These are phyloP conservation scores for Geoglossum cookeanum DNA, from an alignment of 2,329 filamentous ascomycete genomes.

Conservation along the genomic window DNA sequence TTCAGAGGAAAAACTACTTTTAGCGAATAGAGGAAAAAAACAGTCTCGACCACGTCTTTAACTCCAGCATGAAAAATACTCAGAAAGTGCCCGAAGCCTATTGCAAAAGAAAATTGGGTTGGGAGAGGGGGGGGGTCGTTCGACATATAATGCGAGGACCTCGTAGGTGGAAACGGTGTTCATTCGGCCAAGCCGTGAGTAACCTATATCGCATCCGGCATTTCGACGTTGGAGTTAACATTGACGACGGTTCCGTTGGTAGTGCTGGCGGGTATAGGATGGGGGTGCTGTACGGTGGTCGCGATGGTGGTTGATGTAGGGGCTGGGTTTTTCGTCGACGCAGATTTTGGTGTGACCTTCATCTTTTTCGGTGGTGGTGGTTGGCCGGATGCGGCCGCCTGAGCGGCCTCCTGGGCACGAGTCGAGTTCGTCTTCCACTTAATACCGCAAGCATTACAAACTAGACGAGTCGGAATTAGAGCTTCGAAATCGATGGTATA, in stretches of 20 bases:
- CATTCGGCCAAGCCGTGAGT: background rate
- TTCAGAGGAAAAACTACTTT: background rate
- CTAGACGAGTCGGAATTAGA: background rate
- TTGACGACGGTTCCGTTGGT: background rate
- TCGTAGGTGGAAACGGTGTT: background rate
- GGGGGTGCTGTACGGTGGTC: background rate
- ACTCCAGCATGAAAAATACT: background rate
- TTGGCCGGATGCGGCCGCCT: background rate
- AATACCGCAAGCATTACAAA: slow-evolving; percentile 5
- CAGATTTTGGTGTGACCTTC: background rate
- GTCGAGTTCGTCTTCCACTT: slow-evolving; percentile 5
- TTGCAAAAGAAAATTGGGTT: background rate
- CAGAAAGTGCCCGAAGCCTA: background rate
- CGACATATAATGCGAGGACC: background rate
- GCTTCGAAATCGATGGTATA: background rate
- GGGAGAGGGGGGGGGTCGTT: too few relatives aligned
- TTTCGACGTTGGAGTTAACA: background rate
- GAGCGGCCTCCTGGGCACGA: background rate
- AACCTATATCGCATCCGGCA: background rate
- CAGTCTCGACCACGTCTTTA: background rate
- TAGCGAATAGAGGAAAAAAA: background rate
- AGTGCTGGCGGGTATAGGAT: background rate
- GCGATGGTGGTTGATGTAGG: background rate
- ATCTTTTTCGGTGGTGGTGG: background rate
- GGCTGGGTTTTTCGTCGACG: background rate